Base-by-base conservation (phyloP, 169 alveolate species). In the Eimeria acervulina region DNA sequence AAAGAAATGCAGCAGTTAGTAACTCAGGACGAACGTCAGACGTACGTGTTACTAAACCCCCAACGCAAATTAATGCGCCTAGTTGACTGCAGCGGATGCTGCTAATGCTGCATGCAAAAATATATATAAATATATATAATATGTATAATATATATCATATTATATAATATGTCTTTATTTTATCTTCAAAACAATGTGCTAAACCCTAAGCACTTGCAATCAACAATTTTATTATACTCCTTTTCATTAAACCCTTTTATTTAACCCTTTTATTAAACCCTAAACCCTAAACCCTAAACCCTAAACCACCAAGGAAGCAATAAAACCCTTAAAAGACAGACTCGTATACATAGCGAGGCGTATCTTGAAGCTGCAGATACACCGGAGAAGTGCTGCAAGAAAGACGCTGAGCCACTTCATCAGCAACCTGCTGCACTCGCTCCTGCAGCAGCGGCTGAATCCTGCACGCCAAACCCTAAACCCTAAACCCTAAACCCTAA, bases 1-100 rank as follows among this genome's bases (percentile, higher is more conserved):
- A 99, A 81, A 96, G 97, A 97, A 99, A 99, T 63, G 99, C 95
- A 36, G 98, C 99, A 44, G 97, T 95, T 21, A 99, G 95, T 70
- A 99, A 96, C 97, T 99, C 99, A 3, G 99, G 99, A 47, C 99
- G 97, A 3, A 99, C 99, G 88, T 99, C 99, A 6, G 99, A 98
- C 6, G 99, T 98, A 88, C 99, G 98, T 42, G 99, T 99, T 23
- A 99, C 99, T 68, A 99, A 99, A 23, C 99, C 99, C 31, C 99
- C 81, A 42, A 99, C 97, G 70, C 99, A 95, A 26, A 97, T 97
- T 94, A 99, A 97, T 96, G 99, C 98, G 12, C 99, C 99, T 23
- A 99, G 97, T 98, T 98, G 97, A 93, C 97, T 97, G 95, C 99
- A 97, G 85, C 99, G 96, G 44, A 98, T 66, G 23, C 95, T 96